Percentiles rank a stretch among this genome's conserved stretches.
Evolutionary conservation across 176 grass and related monocot species (phyloP).

Genomic region (Oryza punctata): DNA sequence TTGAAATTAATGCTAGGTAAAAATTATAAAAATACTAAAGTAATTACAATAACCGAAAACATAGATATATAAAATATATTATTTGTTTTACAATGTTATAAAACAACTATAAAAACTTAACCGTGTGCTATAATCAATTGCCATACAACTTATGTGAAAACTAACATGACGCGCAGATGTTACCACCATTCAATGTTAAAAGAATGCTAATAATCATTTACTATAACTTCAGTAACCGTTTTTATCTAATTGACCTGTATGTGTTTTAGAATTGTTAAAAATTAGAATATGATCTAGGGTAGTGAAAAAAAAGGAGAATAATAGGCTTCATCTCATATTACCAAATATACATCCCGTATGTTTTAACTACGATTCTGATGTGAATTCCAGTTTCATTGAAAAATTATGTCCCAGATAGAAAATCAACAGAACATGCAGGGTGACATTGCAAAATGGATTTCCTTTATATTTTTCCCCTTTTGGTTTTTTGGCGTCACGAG

Average conservation of each 20-base stretch:
- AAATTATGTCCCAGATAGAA: background rate
- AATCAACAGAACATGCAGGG: background rate
- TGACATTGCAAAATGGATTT: background rate
- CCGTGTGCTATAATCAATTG: background rate
- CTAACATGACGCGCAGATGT: accelerated
- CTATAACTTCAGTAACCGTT: background rate
- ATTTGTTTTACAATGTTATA: background rate
- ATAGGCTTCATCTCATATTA: background rate
- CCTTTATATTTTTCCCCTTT: too few species aligned
- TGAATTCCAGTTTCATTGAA: background rate
- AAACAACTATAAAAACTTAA: background rate
- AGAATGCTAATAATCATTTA: background rate
- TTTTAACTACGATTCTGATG: background rate
- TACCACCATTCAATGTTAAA: background rate
- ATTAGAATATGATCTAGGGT: background rate
- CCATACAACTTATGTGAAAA: background rate
- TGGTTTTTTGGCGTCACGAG: background rate
- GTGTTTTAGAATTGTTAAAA: background rate
- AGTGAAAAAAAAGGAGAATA: background rate
- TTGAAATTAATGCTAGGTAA: too few species aligned
- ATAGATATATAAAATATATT: background rate
- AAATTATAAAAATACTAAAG: background rate
- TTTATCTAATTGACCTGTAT: background rate
- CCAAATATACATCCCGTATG: background rate
- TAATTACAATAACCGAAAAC: background rate